Conservation (phyloP, 441 rosid species). For the Manihot esculenta region DNA sequence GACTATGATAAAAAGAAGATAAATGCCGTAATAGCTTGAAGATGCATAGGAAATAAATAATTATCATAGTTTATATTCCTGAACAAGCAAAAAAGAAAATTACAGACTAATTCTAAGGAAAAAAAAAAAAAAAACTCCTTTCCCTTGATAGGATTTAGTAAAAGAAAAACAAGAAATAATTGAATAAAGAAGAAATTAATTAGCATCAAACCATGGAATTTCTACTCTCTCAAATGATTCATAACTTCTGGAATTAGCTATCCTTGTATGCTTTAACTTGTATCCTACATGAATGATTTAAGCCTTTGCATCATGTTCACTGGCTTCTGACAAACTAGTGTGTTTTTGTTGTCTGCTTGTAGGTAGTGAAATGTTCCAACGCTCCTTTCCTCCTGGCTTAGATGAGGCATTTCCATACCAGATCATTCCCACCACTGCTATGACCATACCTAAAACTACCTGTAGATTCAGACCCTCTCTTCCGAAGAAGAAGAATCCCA, state of each 20-base stretch:
- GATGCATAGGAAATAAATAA: neutral
- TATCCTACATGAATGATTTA: slow-evolving; percentile 16
- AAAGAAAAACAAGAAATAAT: neutral
- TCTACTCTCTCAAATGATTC: slow-evolving; percentile 32
- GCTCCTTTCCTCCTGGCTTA: slow-evolving; percentile 84
- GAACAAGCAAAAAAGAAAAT: neutral
- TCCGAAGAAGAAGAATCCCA: slow-evolving; percentile 82
- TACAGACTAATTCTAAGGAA: neutral
- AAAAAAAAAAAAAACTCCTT: neutral
- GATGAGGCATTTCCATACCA: slow-evolving; percentile 90
- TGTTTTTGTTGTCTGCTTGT: slow-evolving; percentile 58
- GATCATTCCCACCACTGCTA: slow-evolving; percentile 78
- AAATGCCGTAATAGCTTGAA: neutral
- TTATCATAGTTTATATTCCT: neutral
- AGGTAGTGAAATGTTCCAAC: slow-evolving; percentile 55
- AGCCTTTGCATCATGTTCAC: slow-evolving; percentile 43
- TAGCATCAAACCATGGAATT: neutral
- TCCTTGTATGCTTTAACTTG: slow-evolving; percentile 24
- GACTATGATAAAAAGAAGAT: too few relatives aligned
- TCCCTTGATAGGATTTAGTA: neutral
- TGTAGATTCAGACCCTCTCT: slow-evolving; percentile 81
- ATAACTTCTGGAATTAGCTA: slow-evolving; percentile 27
- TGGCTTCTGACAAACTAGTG: slow-evolving; percentile 51
- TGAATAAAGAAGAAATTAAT: slow-evolving; percentile 1
- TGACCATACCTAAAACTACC: slow-evolving; percentile 72